Conservation (phyloP, 2,329 filamentous ascomycete genomes). For the Aspergillus sp. region DNA sequence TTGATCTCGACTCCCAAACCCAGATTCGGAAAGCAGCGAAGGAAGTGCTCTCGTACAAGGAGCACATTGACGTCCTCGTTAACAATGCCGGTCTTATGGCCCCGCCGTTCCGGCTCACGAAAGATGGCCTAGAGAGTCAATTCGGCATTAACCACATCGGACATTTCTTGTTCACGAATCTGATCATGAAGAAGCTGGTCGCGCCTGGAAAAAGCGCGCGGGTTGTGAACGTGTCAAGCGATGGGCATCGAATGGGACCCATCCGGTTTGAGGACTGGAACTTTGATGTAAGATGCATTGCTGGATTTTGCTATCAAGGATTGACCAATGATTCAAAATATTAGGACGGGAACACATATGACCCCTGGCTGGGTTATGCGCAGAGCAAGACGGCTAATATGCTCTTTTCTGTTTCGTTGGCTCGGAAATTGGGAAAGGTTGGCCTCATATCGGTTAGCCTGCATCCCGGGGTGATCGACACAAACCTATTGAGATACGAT, state of each 20-base stretch:
- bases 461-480: conserved; percentile 29
- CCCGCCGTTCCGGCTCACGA: conserved; percentile 25
- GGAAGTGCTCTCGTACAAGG: not conserved
- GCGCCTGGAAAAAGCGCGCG: conserved; percentile 17
- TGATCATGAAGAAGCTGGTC: conserved; percentile 34
- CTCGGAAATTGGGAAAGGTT: conserved; percentile 23
- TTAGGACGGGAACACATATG: conserved; percentile 19
- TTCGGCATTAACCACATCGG: conserved; percentile 42
- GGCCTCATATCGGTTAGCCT: conserved; percentile 24
- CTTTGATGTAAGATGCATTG: not conserved
- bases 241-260: conserved; percentile 44
- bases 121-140: conserved; percentile 40
- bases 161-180: conserved; percentile 42
- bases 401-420: conserved; percentile 42
- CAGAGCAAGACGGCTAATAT: conserved; percentile 50
- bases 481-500: conserved; percentile 12
- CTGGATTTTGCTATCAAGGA: rapidly evolving
- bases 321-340: not conserved
- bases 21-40: not conserved
- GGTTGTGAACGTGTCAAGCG: conserved; percentile 48
- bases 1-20: not conserved
- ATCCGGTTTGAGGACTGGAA: conserved; percentile 48
- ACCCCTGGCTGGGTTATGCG: conserved; percentile 42
- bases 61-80: conserved; percentile 40
- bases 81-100: conserved; percentile 47